Percentiles rank a stretch among this genome's conserved stretches.
phyloP scores from a whole-genome alignment of 768 basidiomycete species.

The Neoboletus subvelutipes region DNA sequence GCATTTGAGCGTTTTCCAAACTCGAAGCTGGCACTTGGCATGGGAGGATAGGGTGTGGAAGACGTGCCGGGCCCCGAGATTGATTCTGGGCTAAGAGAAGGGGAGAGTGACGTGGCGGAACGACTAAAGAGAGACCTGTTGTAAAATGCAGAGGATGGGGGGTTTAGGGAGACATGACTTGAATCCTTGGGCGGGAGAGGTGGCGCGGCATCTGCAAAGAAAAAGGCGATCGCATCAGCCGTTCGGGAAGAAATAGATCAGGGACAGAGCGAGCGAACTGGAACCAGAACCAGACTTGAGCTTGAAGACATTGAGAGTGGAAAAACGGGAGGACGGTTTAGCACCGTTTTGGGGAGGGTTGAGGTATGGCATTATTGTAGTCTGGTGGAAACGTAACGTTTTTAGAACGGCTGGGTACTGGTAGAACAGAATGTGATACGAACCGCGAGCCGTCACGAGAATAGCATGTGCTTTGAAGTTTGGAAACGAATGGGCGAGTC shows the following conservation, averaged over 20 bases:
- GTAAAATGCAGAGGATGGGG: conserved; percentile 15
- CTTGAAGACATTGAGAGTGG: conserved; percentile 44
- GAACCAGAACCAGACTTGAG: conserved; percentile 19
- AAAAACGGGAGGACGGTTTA: conserved; percentile 39
- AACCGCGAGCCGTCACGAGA: neutral
- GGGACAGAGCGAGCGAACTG: neutral
- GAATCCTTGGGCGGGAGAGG: conserved; percentile 67
- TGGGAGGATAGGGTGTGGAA: conserved; percentile 10
- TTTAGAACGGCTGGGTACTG: neutral
- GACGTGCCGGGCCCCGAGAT: conserved; percentile 23
- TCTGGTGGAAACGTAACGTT: neutral
- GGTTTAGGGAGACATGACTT: conserved; percentile 17
- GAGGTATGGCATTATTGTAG: conserved; percentile 8
- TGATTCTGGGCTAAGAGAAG: conserved; percentile 31
- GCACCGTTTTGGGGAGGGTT: conserved; percentile 8
- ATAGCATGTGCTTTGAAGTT: neutral
- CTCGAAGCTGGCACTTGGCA: neutral
- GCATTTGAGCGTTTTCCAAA: conserved; percentile 4
- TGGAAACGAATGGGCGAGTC: neutral
- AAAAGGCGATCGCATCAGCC: neutral
- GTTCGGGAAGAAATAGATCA: neutral
- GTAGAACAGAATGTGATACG: no score
- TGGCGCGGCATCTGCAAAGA: conserved; percentile 22
- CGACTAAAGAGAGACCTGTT: conserved; percentile 39
- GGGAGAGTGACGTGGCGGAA: conserved; percentile 45